A percentile compares a stretch with the other conserved stretches of the same genome.
Evolutionary conservation across 192 early-diverging fungal species (phyloP).

Genomic region (Linnemannia zychae): DNA sequence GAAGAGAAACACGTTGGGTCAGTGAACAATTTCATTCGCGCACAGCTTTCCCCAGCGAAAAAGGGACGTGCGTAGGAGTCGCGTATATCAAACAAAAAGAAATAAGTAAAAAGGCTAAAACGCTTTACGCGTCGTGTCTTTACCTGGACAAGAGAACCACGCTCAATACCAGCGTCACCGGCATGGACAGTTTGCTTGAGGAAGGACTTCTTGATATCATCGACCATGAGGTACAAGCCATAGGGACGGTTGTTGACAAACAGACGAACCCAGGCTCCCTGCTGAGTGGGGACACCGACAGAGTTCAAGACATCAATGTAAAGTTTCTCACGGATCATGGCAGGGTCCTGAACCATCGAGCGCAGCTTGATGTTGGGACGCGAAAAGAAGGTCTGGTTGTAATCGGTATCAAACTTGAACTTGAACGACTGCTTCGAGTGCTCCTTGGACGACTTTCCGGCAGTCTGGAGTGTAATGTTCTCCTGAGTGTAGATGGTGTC

Average conservation of each 20-base stretch:
- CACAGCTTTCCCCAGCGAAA: neutral
- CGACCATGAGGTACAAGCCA: constrained; percentile 60
- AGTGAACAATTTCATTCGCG: neutral
- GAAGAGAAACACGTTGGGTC: neutral
- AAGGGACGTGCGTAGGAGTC: neutral
- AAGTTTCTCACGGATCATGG: constrained; percentile 58
- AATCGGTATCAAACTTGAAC: constrained; percentile 53
- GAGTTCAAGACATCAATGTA: constrained; percentile 60
- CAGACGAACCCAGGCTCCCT: constrained; percentile 54
- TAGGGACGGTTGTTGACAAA: constrained; percentile 56
- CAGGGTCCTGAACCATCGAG: constrained; percentile 45
- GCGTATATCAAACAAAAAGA: neutral
- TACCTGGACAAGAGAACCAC: constrained; percentile 44
- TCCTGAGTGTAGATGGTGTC: constrained; percentile 35
- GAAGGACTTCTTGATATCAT: constrained; percentile 60
- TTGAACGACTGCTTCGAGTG: constrained; percentile 58
- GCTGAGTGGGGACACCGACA: constrained; percentile 49
- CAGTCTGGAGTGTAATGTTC: constrained; percentile 48
- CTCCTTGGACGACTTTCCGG: constrained; percentile 60
- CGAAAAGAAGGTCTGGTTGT: constrained; percentile 37
- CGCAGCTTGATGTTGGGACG: constrained; percentile 57
- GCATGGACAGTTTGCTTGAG: constrained; percentile 50
- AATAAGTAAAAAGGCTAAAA: neutral
- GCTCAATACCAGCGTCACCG: constrained; percentile 3
- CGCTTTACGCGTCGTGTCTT: neutral